Conservation (phyloP, 2,329 filamentous ascomycete genomes). For the Ophiognomonia clavigignenti-juglandacearum region DNA sequence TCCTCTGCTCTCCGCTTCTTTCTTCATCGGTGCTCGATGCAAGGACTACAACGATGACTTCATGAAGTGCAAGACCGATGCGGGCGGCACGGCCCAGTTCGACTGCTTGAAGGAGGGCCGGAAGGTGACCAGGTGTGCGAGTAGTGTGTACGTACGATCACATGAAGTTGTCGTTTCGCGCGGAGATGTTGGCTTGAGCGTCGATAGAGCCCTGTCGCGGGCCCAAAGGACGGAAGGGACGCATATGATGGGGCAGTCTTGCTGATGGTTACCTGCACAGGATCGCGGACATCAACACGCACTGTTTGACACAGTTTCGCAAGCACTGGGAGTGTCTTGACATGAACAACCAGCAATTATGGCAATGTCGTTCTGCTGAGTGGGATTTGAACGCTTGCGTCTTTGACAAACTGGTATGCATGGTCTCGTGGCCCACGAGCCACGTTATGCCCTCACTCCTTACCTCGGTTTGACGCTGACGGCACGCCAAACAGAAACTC, state of each 20-base stretch:
- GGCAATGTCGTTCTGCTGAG: slow-evolving; percentile 87
- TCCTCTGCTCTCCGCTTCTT: slow-evolving; percentile 84
- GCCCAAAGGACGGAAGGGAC: too few relatives aligned
- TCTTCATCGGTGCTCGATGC: slow-evolving; percentile 96
- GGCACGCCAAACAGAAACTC: slow-evolving; percentile 53
- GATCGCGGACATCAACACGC: slow-evolving; percentile 91
- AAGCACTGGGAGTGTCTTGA: slow-evolving; percentile 94
- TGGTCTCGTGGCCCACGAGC: too few relatives aligned
- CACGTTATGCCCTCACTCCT: too few relatives aligned
- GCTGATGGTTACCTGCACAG: slow-evolving; percentile 39
- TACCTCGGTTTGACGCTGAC: background rate
- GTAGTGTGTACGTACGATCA: slow-evolving; percentile 80
- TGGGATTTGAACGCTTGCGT: slow-evolving; percentile 92
- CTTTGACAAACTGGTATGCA: slow-evolving; percentile 92
- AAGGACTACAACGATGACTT: slow-evolving; percentile 96
- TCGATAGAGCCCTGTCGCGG: too few relatives aligned
- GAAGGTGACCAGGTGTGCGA: slow-evolving; percentile 92
- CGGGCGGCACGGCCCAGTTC: slow-evolving; percentile 83
- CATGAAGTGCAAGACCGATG: slow-evolving; percentile 99
- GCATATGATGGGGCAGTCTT: background rate
- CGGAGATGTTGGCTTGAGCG: too few relatives aligned
- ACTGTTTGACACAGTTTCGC: slow-evolving; percentile 87
- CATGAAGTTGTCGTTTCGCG: too few relatives aligned
- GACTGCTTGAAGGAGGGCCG: slow-evolving; percentile 95
- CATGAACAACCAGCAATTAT: slow-evolving; percentile 95